phyloP scores from a whole-genome alignment of 495 filamentous ascomycete species.

The Niebla homalea region DNA sequence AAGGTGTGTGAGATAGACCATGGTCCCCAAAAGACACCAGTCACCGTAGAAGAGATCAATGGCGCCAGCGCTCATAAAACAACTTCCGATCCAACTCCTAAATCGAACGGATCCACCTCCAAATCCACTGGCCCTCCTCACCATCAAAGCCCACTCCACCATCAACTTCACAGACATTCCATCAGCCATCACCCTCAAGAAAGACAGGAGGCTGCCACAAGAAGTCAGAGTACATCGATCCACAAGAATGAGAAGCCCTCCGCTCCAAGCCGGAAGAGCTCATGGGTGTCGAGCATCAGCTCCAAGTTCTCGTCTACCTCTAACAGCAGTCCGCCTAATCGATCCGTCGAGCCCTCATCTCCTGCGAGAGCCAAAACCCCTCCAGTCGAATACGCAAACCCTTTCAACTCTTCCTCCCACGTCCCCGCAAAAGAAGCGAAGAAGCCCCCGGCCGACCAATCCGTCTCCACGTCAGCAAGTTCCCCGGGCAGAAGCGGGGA shows the following conservation, averaged over 20 bases:
- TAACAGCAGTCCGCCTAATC: constrained; percentile 25
- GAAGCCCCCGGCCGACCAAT: constrained; percentile 40
- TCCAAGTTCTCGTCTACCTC: constrained; percentile 79
- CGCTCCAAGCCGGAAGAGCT: constrained; percentile 45
- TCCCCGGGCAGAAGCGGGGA: constrained; percentile 51
- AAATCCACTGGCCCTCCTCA: constrained; percentile 3
- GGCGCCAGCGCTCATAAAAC: neutral
- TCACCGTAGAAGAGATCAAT: neutral
- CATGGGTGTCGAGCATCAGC: constrained; percentile 85
- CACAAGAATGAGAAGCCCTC: constrained; percentile 22
- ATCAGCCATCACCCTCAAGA: constrained; percentile 13
- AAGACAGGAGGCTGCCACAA: constrained; percentile 15
- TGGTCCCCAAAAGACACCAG: constrained; percentile 1
- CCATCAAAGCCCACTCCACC: neutral
- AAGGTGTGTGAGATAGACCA: constrained; percentile 2
- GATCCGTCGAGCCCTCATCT: constrained; percentile 25
- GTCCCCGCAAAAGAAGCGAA: constrained; percentile 45
- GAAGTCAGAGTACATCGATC: constrained; percentile 17
- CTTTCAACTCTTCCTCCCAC: constrained; percentile 38
- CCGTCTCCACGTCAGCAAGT: constrained; percentile 40
- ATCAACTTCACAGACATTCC: constrained; percentile 15
- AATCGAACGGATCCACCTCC: neutral
- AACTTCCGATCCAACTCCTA: neutral
- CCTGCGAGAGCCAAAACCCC: constrained; percentile 33
- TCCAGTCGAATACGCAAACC: constrained; percentile 32